Evolutionary conservation across 768 basidiomycete genomes (phyloP), one percentile per base, ranked within the genome.

Genomic region (Psilocybe azurescens): DNA sequence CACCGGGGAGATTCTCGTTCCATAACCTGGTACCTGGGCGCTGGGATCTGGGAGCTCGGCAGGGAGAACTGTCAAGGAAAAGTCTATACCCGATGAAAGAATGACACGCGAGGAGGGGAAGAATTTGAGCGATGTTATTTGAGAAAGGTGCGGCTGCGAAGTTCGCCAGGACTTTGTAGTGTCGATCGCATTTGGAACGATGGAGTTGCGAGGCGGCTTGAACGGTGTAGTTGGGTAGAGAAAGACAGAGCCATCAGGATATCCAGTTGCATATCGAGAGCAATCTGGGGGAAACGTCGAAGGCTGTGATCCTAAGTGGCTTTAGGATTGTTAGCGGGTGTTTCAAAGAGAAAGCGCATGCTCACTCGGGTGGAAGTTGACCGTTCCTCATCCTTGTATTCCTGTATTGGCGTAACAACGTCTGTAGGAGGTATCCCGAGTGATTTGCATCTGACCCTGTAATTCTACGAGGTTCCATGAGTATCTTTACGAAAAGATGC

Each of bases 61-160:
- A 7, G 90, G 84, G 56, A 89, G 83, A 61, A 95, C 82, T 28
- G 84, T 77, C 2, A 94, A 72, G 0, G 84, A 77, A 66, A 92
- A 89, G 71, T 93, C 91, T 4, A 83, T 83, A 0, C 89, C 86
- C 0, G 87, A 80, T 4, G 90, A 85, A 9, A 95, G 81, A 1
- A 93, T 77, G 14, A 93, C 91, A 44, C 87, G 79, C 10, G 84
- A 88, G 0, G 88, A 90, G 1, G 89, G 89, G 74, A 91, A 89
- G 78, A 89, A 89, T 47, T 78, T 79, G 29, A 89, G 73, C 20
- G 81, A 79, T 2, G 83, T 83, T 16, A 86, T 77, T 1, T 81
- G 81, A 73, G 84, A 86, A 18, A 83, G 73, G 65, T 89, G 86
- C 0, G 80, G 73, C 59, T 74, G 75, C 28, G 79, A 76, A 20